These are phyloP conservation scores for Suillus subaureus DNA, from an alignment of 768 basidiomycete genomes.

Conservation along the genomic window DNA sequence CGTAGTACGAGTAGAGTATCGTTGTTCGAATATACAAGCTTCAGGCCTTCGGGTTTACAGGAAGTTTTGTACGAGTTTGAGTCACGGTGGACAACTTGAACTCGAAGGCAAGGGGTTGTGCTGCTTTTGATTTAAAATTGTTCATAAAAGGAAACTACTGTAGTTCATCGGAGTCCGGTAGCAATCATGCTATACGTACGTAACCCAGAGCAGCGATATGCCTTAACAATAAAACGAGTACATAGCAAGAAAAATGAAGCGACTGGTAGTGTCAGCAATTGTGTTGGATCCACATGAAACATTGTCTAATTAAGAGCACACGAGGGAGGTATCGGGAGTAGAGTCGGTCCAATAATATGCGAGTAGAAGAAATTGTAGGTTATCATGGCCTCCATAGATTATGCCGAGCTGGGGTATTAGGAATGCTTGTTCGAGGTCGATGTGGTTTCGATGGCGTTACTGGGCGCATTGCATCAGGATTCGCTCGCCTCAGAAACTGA, in stretches of 20 bases:
- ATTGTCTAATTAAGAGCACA: conserved; percentile 29
- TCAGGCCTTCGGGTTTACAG: neutral
- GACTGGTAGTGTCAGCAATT: conserved; percentile 23
- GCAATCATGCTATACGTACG: neutral
- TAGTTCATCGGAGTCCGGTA: neutral
- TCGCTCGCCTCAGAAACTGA: conserved; percentile 84
- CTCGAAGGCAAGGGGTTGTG: neutral
- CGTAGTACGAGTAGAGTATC: neutral
- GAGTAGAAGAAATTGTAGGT: conserved; percentile 16
- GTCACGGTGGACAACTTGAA: neutral
- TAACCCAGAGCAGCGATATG: neutral
- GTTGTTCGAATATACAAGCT: neutral
- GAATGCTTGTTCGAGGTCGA: conserved; percentile 43
- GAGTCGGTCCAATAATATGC: conserved; percentile 20
- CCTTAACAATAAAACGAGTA: conserved; percentile 28
- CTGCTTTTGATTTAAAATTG: neutral
- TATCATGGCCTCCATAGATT: conserved; percentile 68
- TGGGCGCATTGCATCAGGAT: conserved; percentile 59
- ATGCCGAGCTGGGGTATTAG: conserved; percentile 50
- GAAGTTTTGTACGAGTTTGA: neutral
- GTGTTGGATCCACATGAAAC: conserved; percentile 29
- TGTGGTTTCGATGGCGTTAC: conserved; percentile 68
- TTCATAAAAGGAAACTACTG: neutral
- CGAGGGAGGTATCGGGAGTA: conserved; percentile 11
- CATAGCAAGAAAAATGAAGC: conserved; percentile 27